Evolutionary conservation across 2,329 filamentous ascomycete genomes (phyloP).

Genomic region (Stenocarpella maydis): DNA sequence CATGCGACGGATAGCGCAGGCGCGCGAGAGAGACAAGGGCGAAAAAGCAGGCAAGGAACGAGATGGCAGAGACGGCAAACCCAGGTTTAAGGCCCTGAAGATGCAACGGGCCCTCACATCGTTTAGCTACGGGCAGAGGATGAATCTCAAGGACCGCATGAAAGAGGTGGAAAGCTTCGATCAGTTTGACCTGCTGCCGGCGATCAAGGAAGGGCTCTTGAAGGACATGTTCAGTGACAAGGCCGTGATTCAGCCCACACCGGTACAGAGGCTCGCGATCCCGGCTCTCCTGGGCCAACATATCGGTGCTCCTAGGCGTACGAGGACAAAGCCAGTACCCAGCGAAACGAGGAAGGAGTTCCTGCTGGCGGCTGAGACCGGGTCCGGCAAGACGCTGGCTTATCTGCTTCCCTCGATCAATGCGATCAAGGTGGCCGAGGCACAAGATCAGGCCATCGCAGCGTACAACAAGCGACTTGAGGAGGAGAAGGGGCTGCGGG

Average conservation of each 20-base stretch:
- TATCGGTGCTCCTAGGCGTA: conserved; percentile 46
- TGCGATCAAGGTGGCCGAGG: conserved; percentile 81
- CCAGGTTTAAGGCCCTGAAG: conserved; percentile 81
- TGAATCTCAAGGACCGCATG: conserved; percentile 62
- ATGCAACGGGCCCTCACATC: conserved; percentile 86
- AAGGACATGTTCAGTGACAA: conserved; percentile 79
- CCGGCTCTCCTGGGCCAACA: conserved; percentile 76
- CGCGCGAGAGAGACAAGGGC: conserved; percentile 43
- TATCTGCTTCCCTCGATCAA: conserved; percentile 88
- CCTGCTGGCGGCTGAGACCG: conserved; percentile 92
- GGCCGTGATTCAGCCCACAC: conserved; percentile 80
- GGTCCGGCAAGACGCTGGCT: conserved; percentile 94
- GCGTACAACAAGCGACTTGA: conserved; percentile 64
- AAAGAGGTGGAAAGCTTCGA: conserved; percentile 80
- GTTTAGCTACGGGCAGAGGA: conserved; percentile 76
- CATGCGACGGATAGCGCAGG: conserved; percentile 38
- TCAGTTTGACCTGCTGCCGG: conserved; percentile 77
- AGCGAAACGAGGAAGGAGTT: conserved; percentile 62
- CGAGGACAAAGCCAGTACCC: conserved; percentile 41
- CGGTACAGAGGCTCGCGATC: conserved; percentile 88
- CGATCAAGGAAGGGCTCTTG: conserved; percentile 74
- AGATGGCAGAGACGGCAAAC: conserved; percentile 47
- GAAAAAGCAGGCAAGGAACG: conserved; percentile 48
- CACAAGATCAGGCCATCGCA: conserved; percentile 64
- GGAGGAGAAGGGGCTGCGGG: conserved; percentile 65